Evolutionary conservation across 768 basidiomycete genomes (phyloP).

Genomic region (Mycena latifolia): DNA sequence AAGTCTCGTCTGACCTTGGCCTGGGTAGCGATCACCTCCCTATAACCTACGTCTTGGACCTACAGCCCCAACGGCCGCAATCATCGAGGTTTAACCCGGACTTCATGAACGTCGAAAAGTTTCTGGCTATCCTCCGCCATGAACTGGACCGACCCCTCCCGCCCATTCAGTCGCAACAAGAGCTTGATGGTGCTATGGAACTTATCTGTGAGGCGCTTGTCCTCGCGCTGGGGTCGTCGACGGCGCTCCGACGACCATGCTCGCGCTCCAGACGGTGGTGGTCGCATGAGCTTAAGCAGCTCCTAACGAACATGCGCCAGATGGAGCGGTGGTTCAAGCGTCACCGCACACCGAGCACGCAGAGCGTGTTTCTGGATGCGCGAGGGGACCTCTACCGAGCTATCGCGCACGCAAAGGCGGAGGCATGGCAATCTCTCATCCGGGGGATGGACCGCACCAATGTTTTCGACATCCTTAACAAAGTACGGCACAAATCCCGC

Average conservation of each 20-base stretch:
- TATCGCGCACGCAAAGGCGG: background rate
- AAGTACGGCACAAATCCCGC: too few relatives aligned
- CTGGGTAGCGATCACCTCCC: slow-evolving; percentile 10
- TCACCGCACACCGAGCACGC: background rate
- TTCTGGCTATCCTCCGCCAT: background rate
- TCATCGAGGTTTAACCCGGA: background rate
- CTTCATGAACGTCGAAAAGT: background rate
- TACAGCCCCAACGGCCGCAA: background rate
- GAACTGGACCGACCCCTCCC: too few relatives aligned
- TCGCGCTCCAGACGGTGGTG: background rate
- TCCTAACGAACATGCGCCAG: background rate
- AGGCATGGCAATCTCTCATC: background rate
- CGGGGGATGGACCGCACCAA: too few relatives aligned
- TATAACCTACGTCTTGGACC: slow-evolving; percentile 2
- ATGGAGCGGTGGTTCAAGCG: background rate
- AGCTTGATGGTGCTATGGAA: background rate
- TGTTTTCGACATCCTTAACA: too few relatives aligned
- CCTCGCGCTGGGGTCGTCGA: background rate
- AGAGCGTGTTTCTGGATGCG: background rate
- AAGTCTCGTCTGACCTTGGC: background rate
- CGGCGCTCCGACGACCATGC: background rate
- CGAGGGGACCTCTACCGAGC: background rate
- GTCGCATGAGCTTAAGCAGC: background rate
- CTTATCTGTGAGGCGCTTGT: background rate
- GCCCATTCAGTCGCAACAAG: background rate